phyloP scores from a whole-genome alignment of 2,329 filamentous ascomycete genomes.

The Aspergillus calidoustus region DNA sequence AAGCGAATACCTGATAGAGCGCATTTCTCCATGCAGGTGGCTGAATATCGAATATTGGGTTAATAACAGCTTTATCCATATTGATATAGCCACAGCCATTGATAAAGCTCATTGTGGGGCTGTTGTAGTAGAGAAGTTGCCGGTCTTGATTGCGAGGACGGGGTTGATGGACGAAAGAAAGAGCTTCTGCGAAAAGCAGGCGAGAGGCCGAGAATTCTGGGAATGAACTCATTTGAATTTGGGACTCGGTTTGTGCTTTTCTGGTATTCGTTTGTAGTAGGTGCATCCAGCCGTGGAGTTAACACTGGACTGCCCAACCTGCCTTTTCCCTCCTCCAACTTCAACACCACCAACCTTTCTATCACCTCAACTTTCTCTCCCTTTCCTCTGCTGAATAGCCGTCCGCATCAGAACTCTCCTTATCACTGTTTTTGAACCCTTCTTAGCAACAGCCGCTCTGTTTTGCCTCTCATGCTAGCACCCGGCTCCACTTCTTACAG shows the following conservation, averaged over 20 bases:
- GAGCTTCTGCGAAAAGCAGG: background rate
- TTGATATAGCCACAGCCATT: background rate
- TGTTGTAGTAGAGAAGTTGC: background rate
- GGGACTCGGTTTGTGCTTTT: too few relatives aligned
- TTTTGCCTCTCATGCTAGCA: too few relatives aligned
- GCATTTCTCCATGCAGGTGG: too few relatives aligned
- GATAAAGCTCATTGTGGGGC: background rate
- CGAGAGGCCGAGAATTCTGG: background rate
- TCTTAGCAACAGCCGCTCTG: too few relatives aligned
- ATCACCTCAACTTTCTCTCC: too few relatives aligned
- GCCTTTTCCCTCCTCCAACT: background rate
- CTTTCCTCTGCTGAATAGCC: too few relatives aligned
- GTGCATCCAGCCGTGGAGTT: background rate
- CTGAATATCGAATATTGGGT: background rate
- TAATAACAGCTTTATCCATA: background rate
- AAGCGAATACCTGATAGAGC: too few relatives aligned
- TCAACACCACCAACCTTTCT: background rate
- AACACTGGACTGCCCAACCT: background rate
- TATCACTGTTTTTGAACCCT: too few relatives aligned
- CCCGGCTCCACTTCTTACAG: too few relatives aligned
- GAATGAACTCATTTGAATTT: too few relatives aligned
- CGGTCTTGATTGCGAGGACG: background rate
- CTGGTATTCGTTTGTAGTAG: too few relatives aligned
- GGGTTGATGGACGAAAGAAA: background rate
- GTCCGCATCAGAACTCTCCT: too few relatives aligned